phyloP scores from a whole-genome alignment of 176 grass and related monocot genomes.

The Leersia perrieri region DNA sequence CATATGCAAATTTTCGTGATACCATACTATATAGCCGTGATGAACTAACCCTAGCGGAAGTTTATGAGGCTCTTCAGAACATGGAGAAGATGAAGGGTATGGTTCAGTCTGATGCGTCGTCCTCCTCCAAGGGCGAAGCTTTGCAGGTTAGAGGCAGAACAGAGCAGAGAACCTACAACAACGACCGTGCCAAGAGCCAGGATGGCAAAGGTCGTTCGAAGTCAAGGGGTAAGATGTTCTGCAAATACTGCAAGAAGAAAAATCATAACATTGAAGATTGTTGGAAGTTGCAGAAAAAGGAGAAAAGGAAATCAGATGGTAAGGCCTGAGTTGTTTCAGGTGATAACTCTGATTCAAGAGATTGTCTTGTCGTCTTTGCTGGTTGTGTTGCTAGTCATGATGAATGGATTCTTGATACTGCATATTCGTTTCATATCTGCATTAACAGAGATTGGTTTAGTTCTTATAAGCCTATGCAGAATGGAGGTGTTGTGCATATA shows the following conservation, averaged over 20 bases:
- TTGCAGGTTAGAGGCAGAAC: background rate
- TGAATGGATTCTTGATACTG: too few species aligned
- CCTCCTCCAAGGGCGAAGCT: background rate
- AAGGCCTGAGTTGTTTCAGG: too few species aligned
- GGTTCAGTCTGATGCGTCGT: background rate
- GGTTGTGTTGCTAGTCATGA: too few species aligned
- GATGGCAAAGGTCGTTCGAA: background rate
- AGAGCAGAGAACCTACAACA: background rate
- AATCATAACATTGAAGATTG: background rate
- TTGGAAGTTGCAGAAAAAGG: constrained; percentile 12
- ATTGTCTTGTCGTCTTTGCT: background rate
- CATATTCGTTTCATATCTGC: too few species aligned
- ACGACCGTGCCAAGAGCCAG: background rate
- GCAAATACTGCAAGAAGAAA: constrained; percentile 13
- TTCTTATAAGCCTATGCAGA: too few species aligned
- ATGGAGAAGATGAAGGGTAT: constrained; percentile 12
- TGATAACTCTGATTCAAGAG: background rate
- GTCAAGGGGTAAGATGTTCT: background rate
- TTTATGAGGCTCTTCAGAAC: background rate
- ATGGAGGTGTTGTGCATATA: too few species aligned
- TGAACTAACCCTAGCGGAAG: background rate
- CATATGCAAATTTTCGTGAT: background rate
- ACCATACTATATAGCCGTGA: background rate
- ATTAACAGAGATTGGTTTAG: too few species aligned
- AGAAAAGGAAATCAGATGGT: background rate